Evolutionary conservation across 148 eudicot genomes (phyloP).

Genomic region (Rhododendron mucronatum): DNA sequence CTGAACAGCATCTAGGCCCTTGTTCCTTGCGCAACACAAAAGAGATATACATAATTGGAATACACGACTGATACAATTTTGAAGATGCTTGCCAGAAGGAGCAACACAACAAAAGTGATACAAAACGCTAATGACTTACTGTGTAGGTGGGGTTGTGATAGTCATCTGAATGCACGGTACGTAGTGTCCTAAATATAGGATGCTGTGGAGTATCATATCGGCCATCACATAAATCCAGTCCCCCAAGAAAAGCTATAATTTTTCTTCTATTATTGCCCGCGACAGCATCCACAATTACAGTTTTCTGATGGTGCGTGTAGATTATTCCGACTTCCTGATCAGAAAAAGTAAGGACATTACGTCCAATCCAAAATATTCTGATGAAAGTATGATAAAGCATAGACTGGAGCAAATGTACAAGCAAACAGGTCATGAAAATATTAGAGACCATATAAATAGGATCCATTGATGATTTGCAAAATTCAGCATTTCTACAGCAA

Average conservation of each 20-base stretch:
- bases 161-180: slow-evolving; percentile 72
- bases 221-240: slow-evolving; percentile 92
- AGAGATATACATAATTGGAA: no score
- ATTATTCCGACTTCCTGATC: slow-evolving; percentile 84
- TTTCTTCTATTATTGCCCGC: slow-evolving; percentile 69
- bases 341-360: slow-evolving; percentile 1
- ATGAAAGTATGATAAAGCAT: neutral
- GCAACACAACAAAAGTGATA: neutral
- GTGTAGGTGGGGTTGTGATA: slow-evolving; percentile 80
- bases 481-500: neutral
- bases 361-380: neutral
- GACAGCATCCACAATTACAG: slow-evolving; percentile 80
- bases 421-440: neutral
- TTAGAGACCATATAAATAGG: neutral
- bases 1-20: neutral
- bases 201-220: slow-evolving; percentile 88
- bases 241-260: slow-evolving; percentile 81
- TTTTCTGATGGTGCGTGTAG: slow-evolving; percentile 94
- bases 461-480: neutral
- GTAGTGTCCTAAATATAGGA: slow-evolving; percentile 55
- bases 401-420: neutral
- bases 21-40: neutral
- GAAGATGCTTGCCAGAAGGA: neutral
- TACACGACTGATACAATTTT: neutral
- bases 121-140: slow-evolving; percentile 31